These are phyloP conservation scores for Ogataea methylovora DNA, from an alignment of 805 yeast species.

Conservation along the genomic window DNA sequence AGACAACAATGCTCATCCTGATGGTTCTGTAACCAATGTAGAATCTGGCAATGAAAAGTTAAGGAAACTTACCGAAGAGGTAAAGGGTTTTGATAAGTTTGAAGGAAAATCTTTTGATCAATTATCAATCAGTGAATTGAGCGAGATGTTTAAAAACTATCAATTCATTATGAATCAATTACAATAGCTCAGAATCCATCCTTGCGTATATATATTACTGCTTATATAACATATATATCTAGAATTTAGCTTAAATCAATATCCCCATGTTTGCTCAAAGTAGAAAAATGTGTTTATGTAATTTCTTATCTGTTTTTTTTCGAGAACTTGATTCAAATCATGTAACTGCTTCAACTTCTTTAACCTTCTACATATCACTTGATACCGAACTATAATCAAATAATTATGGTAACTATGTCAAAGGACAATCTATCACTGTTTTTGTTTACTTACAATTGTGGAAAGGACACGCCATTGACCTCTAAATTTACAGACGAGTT, in stretches of 20 bases:
- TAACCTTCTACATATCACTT: too few relatives aligned
- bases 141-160: constrained; percentile 20
- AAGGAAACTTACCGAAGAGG: neutral
- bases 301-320: too few relatives aligned
- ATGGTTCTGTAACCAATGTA: neutral
- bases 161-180: constrained; percentile 14
- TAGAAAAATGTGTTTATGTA: too few relatives aligned
- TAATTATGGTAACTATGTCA: too few relatives aligned
- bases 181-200: too few relatives aligned
- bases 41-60: neutral
- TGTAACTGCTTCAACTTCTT: too few relatives aligned
- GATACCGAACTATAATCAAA: too few relatives aligned
- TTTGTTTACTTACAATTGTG: constrained; percentile 48
- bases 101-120: constrained; percentile 20
- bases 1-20: neutral
- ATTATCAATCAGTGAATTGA: constrained; percentile 19
- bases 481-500: constrained; percentile 25
- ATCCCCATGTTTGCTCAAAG: too few relatives aligned
- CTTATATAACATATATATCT: too few relatives aligned
- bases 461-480: constrained; percentile 33
- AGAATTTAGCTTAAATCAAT: too few relatives aligned
- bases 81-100: constrained; percentile 11
- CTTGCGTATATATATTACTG: too few relatives aligned
- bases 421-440: constrained; percentile 4
- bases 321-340: too few relatives aligned